Evolutionary conservation across 176 grass and related monocot genomes (phyloP).

Genomic region (Elaeis guineensis): DNA sequence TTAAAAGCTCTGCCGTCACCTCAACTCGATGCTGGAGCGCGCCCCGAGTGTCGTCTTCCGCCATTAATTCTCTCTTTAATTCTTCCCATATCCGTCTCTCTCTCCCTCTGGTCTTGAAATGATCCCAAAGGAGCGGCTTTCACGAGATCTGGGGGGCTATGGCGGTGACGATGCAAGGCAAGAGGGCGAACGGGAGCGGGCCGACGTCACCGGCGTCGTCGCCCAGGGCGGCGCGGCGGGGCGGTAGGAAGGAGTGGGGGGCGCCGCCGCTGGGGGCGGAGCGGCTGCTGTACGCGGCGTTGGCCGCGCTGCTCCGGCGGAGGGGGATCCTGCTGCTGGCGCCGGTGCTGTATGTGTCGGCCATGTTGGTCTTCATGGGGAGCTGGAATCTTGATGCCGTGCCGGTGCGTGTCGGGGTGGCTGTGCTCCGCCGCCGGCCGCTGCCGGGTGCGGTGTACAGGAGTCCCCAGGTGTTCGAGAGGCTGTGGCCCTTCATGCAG

Average conservation of each 20-base stretch:
- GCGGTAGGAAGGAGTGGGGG: no score
- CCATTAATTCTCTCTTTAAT: background rate
- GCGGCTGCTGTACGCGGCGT: conserved; percentile 1
- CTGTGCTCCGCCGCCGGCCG: conserved; percentile 15
- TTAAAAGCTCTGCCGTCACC: no score
- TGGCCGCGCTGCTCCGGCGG: conserved; percentile 18
- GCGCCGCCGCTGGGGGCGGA: background rate
- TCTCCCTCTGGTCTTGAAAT: conserved; percentile 10
- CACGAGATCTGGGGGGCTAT: conserved; percentile 9
- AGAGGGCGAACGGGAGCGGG: background rate
- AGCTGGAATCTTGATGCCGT: conserved; percentile 15
- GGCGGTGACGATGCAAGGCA: conserved; percentile 17
- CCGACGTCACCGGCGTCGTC: conserved; percentile 10
- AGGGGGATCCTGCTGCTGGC: conserved; percentile 39
- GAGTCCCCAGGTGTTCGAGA: conserved; percentile 65
- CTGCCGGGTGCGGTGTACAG: conserved; percentile 67
- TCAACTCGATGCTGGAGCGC: no score
- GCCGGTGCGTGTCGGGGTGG: conserved; percentile 24
- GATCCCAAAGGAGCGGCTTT: conserved; percentile 7
- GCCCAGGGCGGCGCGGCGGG: conserved; percentile 19
- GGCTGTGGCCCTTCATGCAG: conserved; percentile 63
- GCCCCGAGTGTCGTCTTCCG: no score
- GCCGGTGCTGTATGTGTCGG: conserved; percentile 41
- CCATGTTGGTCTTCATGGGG: conserved; percentile 34
- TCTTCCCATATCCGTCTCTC: background rate